A percentile compares a stretch with the other conserved stretches of the same genome.
phyloP scores from a whole-genome alignment of 495 filamentous ascomycete genomes.

The Rostrohypoxylon terebratum region DNA sequence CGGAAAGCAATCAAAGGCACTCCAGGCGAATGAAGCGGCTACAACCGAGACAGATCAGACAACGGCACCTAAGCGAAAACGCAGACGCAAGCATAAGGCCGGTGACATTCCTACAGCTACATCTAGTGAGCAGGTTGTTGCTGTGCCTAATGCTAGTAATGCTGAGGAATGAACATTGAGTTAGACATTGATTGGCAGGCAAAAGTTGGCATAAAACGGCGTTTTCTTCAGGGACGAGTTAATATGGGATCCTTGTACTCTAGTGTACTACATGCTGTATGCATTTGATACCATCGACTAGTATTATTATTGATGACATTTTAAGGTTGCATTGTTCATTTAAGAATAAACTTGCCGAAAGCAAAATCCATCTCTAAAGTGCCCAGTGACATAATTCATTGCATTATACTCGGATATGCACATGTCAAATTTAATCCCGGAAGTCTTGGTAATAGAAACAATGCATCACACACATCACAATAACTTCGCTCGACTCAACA shows the following conservation, averaged over 20 bases:
- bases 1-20: slow-evolving; percentile 26
- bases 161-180: slow-evolving; percentile 34
- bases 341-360: neutral
- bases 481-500: neutral
- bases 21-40: slow-evolving; percentile 25
- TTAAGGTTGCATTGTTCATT: slow-evolving; percentile 15
- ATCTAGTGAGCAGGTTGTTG: slow-evolving; percentile 20
- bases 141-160: slow-evolving; percentile 13
- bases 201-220: slow-evolving; percentile 16
- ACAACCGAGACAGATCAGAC: slow-evolving; percentile 6
- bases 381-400: neutral
- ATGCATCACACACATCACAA: neutral
- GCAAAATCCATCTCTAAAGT: neutral
- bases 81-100: slow-evolving; percentile 58
- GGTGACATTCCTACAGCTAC: slow-evolving; percentile 22
- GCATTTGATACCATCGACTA: slow-evolving; percentile 30
- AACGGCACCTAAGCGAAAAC: slow-evolving; percentile 56
- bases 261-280: slow-evolving; percentile 15
- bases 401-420: neutral
- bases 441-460: neutral
- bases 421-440: neutral
- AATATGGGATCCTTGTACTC: slow-evolving; percentile 8
- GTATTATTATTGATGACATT: neutral
- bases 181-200: neutral
- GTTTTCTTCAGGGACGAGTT: slow-evolving; percentile 14